These are phyloP conservation scores for Pyrenopolyporus hunteri DNA, from an alignment of 495 filamentous ascomycete species.

Conservation along the genomic window DNA sequence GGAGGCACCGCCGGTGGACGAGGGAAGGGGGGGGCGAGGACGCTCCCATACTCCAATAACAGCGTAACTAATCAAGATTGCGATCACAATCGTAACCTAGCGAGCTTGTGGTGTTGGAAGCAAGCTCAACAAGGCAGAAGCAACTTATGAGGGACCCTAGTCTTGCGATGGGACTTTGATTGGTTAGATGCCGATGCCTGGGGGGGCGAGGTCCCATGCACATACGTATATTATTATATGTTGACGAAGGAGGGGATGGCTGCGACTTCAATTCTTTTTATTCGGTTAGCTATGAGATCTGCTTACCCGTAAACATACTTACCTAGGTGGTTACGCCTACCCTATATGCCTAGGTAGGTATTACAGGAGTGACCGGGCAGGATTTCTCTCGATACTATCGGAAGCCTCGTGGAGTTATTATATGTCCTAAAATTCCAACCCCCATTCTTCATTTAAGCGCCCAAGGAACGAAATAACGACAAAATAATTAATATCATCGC, in stretches of 20 bases:
- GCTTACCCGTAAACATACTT: background rate
- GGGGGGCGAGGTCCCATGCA: background rate
- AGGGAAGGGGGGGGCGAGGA: too few relatives aligned
- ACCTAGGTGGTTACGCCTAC: background rate
- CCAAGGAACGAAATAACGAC: background rate
- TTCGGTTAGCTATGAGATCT: too few relatives aligned
- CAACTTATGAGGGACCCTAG: constrained; percentile 11
- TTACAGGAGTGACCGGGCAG: background rate
- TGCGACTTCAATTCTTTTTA: constrained; percentile 10
- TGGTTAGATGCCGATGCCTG: constrained; percentile 9
- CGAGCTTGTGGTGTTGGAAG: constrained; percentile 28
- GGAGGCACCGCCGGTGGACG: too few relatives aligned
- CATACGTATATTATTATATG: too few relatives aligned
- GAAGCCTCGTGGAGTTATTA: constrained; percentile 22
- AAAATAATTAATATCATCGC: background rate
- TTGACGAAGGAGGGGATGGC: constrained; percentile 7
- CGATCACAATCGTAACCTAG: constrained; percentile 29
- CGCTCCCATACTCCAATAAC: background rate
- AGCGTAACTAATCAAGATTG: constrained; percentile 30
- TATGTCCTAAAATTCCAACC: constrained; percentile 22
- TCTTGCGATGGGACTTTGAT: constrained; percentile 29
- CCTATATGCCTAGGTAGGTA: background rate
- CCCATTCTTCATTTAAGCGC: background rate
- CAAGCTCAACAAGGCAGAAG: constrained; percentile 26
- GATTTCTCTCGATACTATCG: background rate